These are phyloP conservation scores for Erythrobasidium hasegawianum DNA, from an alignment of 1,284 basidiomycete genomes.

Conservation along the genomic window DNA sequence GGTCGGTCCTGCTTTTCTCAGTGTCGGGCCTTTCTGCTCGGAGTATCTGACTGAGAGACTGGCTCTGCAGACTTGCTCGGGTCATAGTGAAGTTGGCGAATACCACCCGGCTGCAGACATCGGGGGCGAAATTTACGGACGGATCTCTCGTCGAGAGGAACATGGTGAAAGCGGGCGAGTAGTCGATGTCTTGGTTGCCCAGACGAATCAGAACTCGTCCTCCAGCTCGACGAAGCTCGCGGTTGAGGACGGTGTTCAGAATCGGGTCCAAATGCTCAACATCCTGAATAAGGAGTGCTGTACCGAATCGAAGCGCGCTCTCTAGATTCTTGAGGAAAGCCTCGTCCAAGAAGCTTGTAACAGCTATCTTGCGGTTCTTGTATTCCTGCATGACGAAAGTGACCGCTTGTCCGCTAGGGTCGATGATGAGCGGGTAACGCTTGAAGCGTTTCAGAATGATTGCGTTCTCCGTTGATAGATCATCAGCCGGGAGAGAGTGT, in stretches of 20 bases:
- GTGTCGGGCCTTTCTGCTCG: slow-evolving; percentile 96
- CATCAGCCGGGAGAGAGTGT: slow-evolving; percentile 89
- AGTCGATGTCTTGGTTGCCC: slow-evolving; percentile 99
- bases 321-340: slow-evolving; percentile 98
- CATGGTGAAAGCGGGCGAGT: slow-evolving; percentile 98
- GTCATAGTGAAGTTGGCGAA: slow-evolving; percentile 99
- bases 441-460: slow-evolving; percentile 99
- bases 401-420: slow-evolving; percentile 98
- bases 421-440: slow-evolving; percentile 95
- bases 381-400: slow-evolving; percentile 91
- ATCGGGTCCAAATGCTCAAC: slow-evolving; percentile 98
- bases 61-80: slow-evolving; percentile 92
- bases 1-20: slow-evolving; percentile 92
- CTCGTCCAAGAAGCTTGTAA: slow-evolving; percentile 97
- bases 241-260: slow-evolving; percentile 94
- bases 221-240: slow-evolving; percentile 79
- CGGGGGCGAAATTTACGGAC: slow-evolving; percentile 94
- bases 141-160: slow-evolving; percentile 97
- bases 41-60: slow-evolving; percentile 93
- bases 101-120: slow-evolving; percentile 97
- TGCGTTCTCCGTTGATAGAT: slow-evolving; percentile 94
- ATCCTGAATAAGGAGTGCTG: slow-evolving; percentile 93
- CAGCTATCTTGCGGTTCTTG: slow-evolving; percentile 92
- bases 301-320: slow-evolving; percentile 97
- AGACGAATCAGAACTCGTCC: slow-evolving; percentile 96